Conservation (phyloP, 2,329 filamentous ascomycete species). For the Alternaria arborescens region DNA sequence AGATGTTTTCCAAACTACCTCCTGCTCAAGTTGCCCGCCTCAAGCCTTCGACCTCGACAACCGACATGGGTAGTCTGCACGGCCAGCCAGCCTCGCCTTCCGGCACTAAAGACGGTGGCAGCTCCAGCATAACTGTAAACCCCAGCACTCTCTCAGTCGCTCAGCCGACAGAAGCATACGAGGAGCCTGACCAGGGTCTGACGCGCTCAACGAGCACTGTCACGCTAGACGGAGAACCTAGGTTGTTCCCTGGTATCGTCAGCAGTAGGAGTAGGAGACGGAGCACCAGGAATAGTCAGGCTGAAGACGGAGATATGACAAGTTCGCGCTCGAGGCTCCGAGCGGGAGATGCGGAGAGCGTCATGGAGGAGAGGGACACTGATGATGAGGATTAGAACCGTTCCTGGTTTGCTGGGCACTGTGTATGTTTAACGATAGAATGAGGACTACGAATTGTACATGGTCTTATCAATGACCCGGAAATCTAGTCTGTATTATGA, state of each 20-base stretch:
- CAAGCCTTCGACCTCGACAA: conserved; percentile 35
- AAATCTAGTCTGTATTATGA: not conserved
- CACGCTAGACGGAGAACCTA: conserved; percentile 65
- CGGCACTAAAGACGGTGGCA: conserved; percentile 27
- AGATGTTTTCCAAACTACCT: conserved; percentile 39
- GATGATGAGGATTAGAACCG: conserved; percentile 20
- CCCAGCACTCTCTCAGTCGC: conserved; percentile 29
- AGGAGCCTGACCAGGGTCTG: conserved; percentile 29
- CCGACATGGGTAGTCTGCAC: conserved; percentile 26
- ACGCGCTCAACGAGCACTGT: conserved; percentile 37
- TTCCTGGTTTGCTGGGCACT: not conserved
- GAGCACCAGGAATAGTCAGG: conserved; percentile 33
- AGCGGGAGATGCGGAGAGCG: conserved; percentile 13
- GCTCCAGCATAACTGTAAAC: conserved; percentile 41
- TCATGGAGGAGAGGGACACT: conserved; percentile 18
- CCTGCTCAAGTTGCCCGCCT: conserved; percentile 51
- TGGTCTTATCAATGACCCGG: not conserved
- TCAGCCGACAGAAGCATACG: conserved; percentile 34
- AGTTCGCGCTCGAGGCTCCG: conserved; percentile 16
- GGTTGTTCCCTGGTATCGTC: conserved; percentile 76
- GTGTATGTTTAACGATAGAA: not conserved
- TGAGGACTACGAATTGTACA: not conserved
- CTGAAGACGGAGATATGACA: conserved; percentile 30
- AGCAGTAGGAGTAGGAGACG: conserved; percentile 54
- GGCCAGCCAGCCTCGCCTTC: conserved; percentile 39